Conservation (phyloP, 257 asterid genomes). For the Thymus quinquecostatus region DNA sequence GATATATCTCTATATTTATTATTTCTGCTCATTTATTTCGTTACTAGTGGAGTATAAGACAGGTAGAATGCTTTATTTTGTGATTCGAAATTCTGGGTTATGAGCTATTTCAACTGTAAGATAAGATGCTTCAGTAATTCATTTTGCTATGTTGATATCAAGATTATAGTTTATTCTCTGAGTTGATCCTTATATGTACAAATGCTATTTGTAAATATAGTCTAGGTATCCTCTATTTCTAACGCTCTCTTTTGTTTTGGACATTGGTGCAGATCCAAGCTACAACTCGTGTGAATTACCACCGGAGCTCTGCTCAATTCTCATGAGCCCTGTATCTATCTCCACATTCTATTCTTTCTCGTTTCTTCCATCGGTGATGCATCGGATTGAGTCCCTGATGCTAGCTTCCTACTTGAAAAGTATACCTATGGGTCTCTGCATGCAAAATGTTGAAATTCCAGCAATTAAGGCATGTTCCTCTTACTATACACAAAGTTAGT, state of each 20-base stretch:
- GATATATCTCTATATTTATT: not conserved
- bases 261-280: slow-evolving; percentile 46
- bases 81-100: too few species aligned
- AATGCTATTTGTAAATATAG: not conserved
- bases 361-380: slow-evolving; percentile 72
- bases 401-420: slow-evolving; percentile 65
- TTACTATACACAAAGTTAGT: not conserved
- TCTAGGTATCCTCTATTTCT: slow-evolving; percentile 14
- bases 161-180: not conserved
- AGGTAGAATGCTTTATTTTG: too few species aligned
- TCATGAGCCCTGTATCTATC: slow-evolving; percentile 68
- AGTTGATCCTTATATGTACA: not conserved
- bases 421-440: slow-evolving; percentile 49
- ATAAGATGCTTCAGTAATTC: too few species aligned
- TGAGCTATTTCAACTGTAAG: not conserved
- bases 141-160: too few species aligned
- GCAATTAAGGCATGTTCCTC: slow-evolving; percentile 47
- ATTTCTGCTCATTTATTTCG: not conserved
- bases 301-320: slow-evolving; percentile 69
- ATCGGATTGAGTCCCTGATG: slow-evolving; percentile 77
- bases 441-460: slow-evolving; percentile 52
- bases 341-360: slow-evolving; percentile 66
- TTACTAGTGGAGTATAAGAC: not conserved
- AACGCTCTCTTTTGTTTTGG: not conserved
- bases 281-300: slow-evolving; percentile 64